Conservation (phyloP, 2,329 filamentous ascomycete genomes). For the Exophiala spinifera region DNA sequence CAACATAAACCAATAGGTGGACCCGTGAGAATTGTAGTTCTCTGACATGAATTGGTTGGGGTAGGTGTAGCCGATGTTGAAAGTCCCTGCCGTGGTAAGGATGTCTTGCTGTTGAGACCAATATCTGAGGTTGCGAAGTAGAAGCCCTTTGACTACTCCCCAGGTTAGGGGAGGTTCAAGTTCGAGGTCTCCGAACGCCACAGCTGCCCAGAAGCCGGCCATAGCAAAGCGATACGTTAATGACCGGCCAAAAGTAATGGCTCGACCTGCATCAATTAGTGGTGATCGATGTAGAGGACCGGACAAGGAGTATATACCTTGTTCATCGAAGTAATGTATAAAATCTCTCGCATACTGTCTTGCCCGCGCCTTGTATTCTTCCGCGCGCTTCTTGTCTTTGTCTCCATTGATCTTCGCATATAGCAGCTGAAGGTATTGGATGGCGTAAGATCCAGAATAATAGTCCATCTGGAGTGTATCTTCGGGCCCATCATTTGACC, state of each 20-base stretch:
- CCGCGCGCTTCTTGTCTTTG: conserved; percentile 61
- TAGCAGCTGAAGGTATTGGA: conserved; percentile 73
- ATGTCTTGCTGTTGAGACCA: conserved; percentile 74
- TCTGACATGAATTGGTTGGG: conserved; percentile 79
- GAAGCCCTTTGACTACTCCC: conserved; percentile 74
- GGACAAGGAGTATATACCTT: conserved; percentile 48
- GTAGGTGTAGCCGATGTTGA: conserved; percentile 74
- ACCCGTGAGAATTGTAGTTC: conserved; percentile 76
- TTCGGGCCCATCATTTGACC: conserved; percentile 78
- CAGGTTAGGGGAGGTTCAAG: conserved; percentile 69
- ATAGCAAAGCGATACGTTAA: conserved; percentile 82
- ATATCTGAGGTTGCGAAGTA: conserved; percentile 72
- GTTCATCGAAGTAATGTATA: conserved; percentile 70
- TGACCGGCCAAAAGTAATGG: conserved; percentile 74
- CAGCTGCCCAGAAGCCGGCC: conserved; percentile 77
- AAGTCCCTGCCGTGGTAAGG: conserved; percentile 70
- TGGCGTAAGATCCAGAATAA: conserved; percentile 78
- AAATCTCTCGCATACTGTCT: conserved; percentile 67
- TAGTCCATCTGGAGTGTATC: conserved; percentile 83
- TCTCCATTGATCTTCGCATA: conserved; percentile 70
- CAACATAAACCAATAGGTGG: conserved; percentile 74
- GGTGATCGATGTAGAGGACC: background rate
- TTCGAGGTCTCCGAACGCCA: conserved; percentile 73
- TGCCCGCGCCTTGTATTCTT: conserved; percentile 67
- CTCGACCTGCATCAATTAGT: conserved; percentile 44